Percentiles rank a stretch among this genome's conserved stretches.
Conservation (phyloP, 2,329 filamentous ascomycete genomes). For the Apiospora phragmitis region DNA sequence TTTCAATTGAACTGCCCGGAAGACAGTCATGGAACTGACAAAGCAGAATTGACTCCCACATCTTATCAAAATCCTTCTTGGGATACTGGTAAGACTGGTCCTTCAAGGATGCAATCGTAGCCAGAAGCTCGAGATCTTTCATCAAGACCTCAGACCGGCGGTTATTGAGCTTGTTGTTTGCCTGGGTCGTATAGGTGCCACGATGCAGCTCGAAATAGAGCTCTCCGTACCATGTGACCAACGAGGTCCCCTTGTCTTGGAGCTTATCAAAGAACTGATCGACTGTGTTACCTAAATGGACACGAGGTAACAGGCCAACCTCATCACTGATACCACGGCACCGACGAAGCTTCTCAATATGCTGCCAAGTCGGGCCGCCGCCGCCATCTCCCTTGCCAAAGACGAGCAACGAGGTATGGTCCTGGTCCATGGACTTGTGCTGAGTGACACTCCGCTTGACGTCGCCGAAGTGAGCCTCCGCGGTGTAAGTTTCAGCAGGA, state of each 20-base stretch:
- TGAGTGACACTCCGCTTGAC: slow-evolving; percentile 85
- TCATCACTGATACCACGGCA: slow-evolving; percentile 91
- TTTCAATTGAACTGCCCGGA: slow-evolving; percentile 91
- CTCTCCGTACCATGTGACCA: slow-evolving; percentile 97
- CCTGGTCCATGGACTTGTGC: slow-evolving; percentile 95
- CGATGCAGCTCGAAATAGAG: slow-evolving; percentile 97
- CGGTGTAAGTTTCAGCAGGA: slow-evolving; percentile 92
- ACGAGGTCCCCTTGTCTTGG: slow-evolving; percentile 74
- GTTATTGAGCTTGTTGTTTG: slow-evolving; percentile 96
- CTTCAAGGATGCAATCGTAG: slow-evolving; percentile 79
- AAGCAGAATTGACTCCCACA: slow-evolving; percentile 91
- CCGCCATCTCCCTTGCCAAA: slow-evolving; percentile 98
- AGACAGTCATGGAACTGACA: slow-evolving; percentile 98
- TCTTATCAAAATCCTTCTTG: slow-evolving; percentile 87
- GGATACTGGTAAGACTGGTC: slow-evolving; percentile 80
- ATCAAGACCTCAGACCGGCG: slow-evolving; percentile 81
- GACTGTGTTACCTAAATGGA: slow-evolving; percentile 86
- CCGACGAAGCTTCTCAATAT: slow-evolving; percentile 90
- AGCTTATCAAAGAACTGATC: slow-evolving; percentile 92
- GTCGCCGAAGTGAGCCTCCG: slow-evolving; percentile 92
- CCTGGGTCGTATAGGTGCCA: slow-evolving; percentile 95
- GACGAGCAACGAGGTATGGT: slow-evolving; percentile 84
- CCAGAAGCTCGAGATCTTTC: slow-evolving; percentile 83
- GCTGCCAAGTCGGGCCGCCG: slow-evolving; percentile 90
- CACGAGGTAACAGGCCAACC: slow-evolving; percentile 76